Evolutionary conservation across 1,284 basidiomycete genomes (phyloP).

Genomic region (Anthracocystis panici-leucophaei): DNA sequence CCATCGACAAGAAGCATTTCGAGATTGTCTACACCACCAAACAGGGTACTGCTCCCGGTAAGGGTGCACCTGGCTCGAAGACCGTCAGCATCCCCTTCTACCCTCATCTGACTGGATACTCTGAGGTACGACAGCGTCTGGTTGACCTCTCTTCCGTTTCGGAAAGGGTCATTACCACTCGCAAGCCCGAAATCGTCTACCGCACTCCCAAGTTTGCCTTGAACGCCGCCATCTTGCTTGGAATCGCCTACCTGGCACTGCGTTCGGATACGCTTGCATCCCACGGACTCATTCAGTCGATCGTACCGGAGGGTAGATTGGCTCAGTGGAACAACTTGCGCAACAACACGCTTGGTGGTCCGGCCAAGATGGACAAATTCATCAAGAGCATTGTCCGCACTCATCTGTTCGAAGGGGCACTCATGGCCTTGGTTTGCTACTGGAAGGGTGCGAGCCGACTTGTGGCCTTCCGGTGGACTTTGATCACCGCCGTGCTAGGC

Average conservation of each 20-base stretch:
- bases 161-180: slow-evolving; percentile 41
- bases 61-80: slow-evolving; percentile 22
- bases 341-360: slow-evolving; percentile 36
- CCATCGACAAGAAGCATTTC: slow-evolving; percentile 50
- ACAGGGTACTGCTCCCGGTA: slow-evolving; percentile 16
- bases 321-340: slow-evolving; percentile 43
- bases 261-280: slow-evolving; percentile 41
- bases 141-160: slow-evolving; percentile 38
- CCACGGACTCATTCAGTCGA: slow-evolving; percentile 23
- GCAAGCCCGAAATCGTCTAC: slow-evolving; percentile 49
- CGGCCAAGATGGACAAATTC: slow-evolving; percentile 38
- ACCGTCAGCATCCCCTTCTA: slow-evolving; percentile 43
- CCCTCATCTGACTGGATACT: slow-evolving; percentile 40
- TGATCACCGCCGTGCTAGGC: slow-evolving; percentile 39
- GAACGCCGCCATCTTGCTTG: slow-evolving; percentile 1
- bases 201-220: slow-evolving; percentile 36
- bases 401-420: slow-evolving; percentile 29
- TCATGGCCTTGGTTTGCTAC: slow-evolving; percentile 38
- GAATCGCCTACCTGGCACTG: slow-evolving; percentile 27
- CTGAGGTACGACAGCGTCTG: slow-evolving; percentile 39
- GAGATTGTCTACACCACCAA: slow-evolving; percentile 42
- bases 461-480: slow-evolving; percentile 38
- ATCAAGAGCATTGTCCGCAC: slow-evolving; percentile 29
- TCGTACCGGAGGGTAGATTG: slow-evolving; percentile 22
- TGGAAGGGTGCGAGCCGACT: slow-evolving; percentile 36